phyloP scores from a whole-genome alignment of 1,284 basidiomycete species.

The Singerocomus rubriflavus region DNA sequence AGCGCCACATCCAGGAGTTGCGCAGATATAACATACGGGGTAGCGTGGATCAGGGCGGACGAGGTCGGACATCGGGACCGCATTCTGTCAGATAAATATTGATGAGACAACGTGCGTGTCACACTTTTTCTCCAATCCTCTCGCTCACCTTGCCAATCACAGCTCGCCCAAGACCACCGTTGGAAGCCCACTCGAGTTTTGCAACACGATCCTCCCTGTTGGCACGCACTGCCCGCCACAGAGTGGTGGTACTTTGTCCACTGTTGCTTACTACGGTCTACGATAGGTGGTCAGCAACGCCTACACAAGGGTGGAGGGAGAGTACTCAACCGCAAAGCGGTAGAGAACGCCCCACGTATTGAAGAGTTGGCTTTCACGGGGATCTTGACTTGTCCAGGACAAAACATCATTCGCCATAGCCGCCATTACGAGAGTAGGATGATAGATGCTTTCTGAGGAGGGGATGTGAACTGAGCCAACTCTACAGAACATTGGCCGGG shows the following conservation, averaged over 20 bases:
- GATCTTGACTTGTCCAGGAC: slow-evolving; percentile 82
- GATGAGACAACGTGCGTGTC: slow-evolving; percentile 20
- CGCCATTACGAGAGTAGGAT: slow-evolving; percentile 40
- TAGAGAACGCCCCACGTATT: slow-evolving; percentile 77
- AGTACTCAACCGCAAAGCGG: slow-evolving; percentile 63
- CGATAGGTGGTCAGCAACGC: slow-evolving; percentile 19
- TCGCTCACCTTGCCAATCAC: slow-evolving; percentile 71
- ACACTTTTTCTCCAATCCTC: not conserved
- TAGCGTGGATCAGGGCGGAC: slow-evolving; percentile 61
- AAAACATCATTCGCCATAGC: slow-evolving; percentile 63
- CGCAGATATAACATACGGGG: slow-evolving; percentile 42
- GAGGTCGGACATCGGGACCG: slow-evolving; percentile 75
- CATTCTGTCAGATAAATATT: slow-evolving; percentile 46
- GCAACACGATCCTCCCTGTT: slow-evolving; percentile 82
- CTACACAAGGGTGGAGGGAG: slow-evolving; percentile 15
- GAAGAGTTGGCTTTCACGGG: slow-evolving; percentile 76
- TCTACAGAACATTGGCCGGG: slow-evolving; percentile 20
- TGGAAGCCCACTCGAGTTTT: slow-evolving; percentile 78
- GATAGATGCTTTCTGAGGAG: slow-evolving; percentile 27
- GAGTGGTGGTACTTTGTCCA: slow-evolving; percentile 68
- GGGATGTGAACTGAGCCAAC: slow-evolving; percentile 25
- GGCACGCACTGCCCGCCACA: slow-evolving; percentile 71
- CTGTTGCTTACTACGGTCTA: slow-evolving; percentile 62
- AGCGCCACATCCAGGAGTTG: slow-evolving; percentile 12
- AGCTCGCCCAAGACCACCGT: slow-evolving; percentile 75